Percentiles rank a stretch among this genome's conserved stretches.
phyloP scores from a whole-genome alignment of 163 green algal species.

The Picocystis sp. region DNA sequence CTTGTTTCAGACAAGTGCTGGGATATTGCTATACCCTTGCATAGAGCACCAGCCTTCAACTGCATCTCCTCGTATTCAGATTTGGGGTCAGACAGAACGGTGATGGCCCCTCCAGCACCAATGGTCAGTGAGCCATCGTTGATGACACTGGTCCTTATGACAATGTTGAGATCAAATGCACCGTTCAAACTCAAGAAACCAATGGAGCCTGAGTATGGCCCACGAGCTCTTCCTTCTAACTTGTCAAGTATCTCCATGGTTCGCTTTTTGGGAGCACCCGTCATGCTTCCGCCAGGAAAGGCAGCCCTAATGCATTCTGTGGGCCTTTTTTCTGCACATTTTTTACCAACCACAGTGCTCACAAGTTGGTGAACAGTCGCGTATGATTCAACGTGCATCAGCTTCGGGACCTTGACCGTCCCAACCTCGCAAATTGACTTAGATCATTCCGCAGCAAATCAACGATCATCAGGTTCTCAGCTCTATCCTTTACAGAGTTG shows the following conservation, averaged over 20 bases:
- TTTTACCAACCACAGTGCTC: slow-evolving; percentile 63
- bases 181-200: slow-evolving; percentile 77
- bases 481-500: slow-evolving; percentile 72
- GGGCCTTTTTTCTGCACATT: slow-evolving; percentile 3
- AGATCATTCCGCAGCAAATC: slow-evolving; percentile 97
- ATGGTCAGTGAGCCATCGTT: slow-evolving; percentile 34
- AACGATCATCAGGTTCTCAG: slow-evolving; percentile 99
- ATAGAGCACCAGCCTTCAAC: slow-evolving; percentile 64
- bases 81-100: slow-evolving; percentile 52
- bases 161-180: slow-evolving; percentile 95
- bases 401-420: slow-evolving; percentile 65
- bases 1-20: too few species aligned
- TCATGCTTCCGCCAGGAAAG: slow-evolving; percentile 95
- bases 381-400: slow-evolving; percentile 91
- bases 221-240: slow-evolving; percentile 60
- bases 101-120: slow-evolving; percentile 84
- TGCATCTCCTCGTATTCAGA: slow-evolving; percentile 88
- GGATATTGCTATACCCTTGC: too few species aligned
- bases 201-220: slow-evolving; percentile 80
- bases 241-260: slow-evolving; percentile 83
- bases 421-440: slow-evolving; percentile 58
- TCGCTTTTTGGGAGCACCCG: slow-evolving; percentile 64
- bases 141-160: slow-evolving; percentile 81
- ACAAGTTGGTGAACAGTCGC: slow-evolving; percentile 83
- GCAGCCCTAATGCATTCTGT: slow-evolving; percentile 58